These are phyloP conservation scores for Ceratocystis colombiana DNA, from an alignment of 2,329 filamentous ascomycete species.

Conservation along the genomic window DNA sequence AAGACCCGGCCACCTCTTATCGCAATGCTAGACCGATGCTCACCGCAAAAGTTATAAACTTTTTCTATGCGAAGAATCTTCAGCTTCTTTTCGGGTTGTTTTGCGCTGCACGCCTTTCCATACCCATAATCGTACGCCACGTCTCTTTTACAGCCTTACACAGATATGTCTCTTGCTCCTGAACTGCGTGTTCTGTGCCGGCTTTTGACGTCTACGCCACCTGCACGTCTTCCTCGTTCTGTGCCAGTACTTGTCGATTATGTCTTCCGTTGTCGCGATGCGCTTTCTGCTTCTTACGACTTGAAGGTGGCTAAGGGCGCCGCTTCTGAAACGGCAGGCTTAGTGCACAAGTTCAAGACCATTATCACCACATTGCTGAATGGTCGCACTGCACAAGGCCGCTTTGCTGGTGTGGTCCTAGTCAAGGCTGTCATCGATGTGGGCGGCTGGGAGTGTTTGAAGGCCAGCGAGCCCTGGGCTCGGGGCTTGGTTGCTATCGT, in stretches of 20 bases:
- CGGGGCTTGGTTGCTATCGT: constrained; percentile 63
- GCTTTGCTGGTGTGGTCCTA: constrained; percentile 67
- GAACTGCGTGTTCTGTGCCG: constrained; percentile 57
- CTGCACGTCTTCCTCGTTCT: constrained; percentile 62
- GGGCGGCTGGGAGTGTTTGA: constrained; percentile 73
- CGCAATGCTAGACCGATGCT: background rate
- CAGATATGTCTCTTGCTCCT: constrained; percentile 38
- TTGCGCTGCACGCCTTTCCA: background rate
- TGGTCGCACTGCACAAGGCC: constrained; percentile 61
- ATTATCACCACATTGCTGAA: constrained; percentile 67
- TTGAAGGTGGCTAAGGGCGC: constrained; percentile 49
- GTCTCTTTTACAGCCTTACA: background rate
- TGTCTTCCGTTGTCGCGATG: constrained; percentile 45
- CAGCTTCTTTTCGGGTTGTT: background rate
- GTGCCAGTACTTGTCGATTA: constrained; percentile 58
- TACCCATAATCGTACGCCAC: background rate
- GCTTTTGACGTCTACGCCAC: constrained; percentile 59
- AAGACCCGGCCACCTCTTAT: constrained; percentile 4
- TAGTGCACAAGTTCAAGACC: constrained; percentile 73
- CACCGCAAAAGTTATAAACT: constrained; percentile 17
- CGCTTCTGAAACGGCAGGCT: constrained; percentile 53
- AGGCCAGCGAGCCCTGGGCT: constrained; percentile 65
- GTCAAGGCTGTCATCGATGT: constrained; percentile 74
- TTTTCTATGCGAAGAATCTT: background rate
- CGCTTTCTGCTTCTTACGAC: constrained; percentile 55